These are phyloP conservation scores for Ballota nigra DNA, from an alignment of 257 asterid genomes.

Conservation along the genomic window DNA sequence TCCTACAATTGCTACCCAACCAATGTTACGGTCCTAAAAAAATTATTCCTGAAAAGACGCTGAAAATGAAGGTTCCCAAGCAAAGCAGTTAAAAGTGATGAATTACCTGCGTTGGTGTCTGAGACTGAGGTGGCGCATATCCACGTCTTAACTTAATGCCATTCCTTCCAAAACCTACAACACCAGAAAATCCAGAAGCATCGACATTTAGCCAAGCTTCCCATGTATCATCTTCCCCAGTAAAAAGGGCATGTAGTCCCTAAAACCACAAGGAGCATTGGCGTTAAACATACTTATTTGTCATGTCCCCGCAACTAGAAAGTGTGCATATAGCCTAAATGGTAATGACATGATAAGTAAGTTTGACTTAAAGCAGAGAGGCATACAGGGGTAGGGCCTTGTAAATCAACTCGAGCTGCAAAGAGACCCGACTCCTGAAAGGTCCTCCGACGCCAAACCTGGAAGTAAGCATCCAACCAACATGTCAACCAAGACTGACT, in stretches of 20 bases:
- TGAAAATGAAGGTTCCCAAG: background rate
- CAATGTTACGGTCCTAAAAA: too few species aligned
- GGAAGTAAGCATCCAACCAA: constrained; percentile 29
- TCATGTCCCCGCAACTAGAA: constrained; percentile 26
- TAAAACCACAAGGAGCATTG: constrained; percentile 30
- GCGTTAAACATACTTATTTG: background rate
- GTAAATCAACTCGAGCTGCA: constrained; percentile 98
- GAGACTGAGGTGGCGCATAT: constrained; percentile 80
- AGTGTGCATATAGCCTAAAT: constrained; percentile 6
- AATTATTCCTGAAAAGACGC: background rate
- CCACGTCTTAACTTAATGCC: constrained; percentile 87
- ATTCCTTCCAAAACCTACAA: constrained; percentile 50
- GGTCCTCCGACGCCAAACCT: constrained; percentile 97
- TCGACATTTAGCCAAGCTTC: constrained; percentile 91
- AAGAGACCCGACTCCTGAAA: constrained; percentile 96
- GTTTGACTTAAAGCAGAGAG: constrained; percentile 20
- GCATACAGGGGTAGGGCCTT: constrained; percentile 87
- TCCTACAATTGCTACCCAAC: too few species aligned
- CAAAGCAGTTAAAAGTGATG: constrained; percentile 14
- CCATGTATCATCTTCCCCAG: constrained; percentile 98
- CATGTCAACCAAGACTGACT: constrained; percentile 7
- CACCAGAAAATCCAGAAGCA: constrained; percentile 71
- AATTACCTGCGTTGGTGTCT: constrained; percentile 86
- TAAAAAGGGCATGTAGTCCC: constrained; percentile 92
- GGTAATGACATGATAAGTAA: constrained; percentile 2